These are phyloP conservation scores for Neofusicoccum umdonicola DNA, from an alignment of 2,329 filamentous ascomycete genomes.

Conservation along the genomic window DNA sequence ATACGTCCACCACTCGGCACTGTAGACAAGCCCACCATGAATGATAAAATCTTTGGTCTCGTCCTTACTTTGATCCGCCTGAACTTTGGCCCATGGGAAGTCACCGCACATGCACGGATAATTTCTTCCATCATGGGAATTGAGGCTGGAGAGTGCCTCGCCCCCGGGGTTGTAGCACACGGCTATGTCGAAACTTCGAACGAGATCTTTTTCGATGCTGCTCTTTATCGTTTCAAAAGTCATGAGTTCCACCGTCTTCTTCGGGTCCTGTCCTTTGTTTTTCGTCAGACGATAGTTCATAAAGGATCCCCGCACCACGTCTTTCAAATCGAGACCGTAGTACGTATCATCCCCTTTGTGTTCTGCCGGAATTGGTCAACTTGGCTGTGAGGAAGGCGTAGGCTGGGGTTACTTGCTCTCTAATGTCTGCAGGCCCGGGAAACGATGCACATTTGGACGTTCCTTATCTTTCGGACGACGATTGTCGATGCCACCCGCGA, in stretches of 20 bases:
- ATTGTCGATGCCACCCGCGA: too few species aligned
- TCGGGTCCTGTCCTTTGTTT: neutral
- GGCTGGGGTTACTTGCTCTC: neutral
- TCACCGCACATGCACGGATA: slow-evolving; percentile 25
- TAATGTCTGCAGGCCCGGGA: too few species aligned
- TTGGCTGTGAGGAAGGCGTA: neutral
- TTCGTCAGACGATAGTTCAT: neutral
- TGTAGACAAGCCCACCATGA: too few species aligned
- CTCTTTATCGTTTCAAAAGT: too few species aligned
- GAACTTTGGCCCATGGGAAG: slow-evolving; percentile 16
- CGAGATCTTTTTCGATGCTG: neutral
- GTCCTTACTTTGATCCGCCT: neutral
- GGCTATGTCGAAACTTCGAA: neutral
- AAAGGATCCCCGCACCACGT: neutral
- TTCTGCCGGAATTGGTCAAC: neutral
- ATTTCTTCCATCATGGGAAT: slow-evolving; percentile 9
- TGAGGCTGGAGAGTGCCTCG: slow-evolving; percentile 21
- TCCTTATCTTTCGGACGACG: too few species aligned
- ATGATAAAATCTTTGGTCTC: neutral
- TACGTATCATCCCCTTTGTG: neutral
- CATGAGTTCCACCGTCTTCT: neutral
- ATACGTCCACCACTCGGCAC: too few species aligned
- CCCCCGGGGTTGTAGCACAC: slow-evolving; percentile 20
- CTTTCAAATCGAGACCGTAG: neutral
- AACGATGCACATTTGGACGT: too few species aligned